A percentile compares a stretch with the other conserved stretches of the same genome.
phyloP scores from a whole-genome alignment of 495 filamentous ascomycete genomes.

The Neurospora discreta region DNA sequence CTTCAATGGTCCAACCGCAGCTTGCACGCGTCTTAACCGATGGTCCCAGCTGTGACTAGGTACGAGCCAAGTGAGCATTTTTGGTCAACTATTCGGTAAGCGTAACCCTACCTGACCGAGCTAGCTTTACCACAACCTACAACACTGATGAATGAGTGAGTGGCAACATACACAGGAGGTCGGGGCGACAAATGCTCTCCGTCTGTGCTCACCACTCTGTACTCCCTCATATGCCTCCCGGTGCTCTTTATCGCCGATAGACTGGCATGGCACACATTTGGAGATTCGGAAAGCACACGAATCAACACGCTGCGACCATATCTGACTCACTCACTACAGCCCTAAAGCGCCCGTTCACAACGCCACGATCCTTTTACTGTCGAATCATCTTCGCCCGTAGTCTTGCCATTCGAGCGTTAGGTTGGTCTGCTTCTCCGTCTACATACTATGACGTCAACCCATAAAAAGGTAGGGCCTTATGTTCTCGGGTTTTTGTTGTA shows the following conservation, averaged over 20 bases:
- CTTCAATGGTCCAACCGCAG: neutral
- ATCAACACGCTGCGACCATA: neutral
- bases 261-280: neutral
- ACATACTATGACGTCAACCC: neutral
- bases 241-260: neutral
- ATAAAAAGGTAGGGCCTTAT: neutral
- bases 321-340: neutral
- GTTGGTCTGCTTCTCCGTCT: neutral
- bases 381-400: neutral
- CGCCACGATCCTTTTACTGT: neutral
- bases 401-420: neutral
- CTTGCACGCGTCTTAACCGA: too few species aligned
- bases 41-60: too few species aligned
- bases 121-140: neutral
- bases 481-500: neutral
- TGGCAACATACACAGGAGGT: neutral
- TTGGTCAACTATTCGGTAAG: neutral
- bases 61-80: too few species aligned
- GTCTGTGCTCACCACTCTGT: neutral
- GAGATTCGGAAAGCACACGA: neutral
- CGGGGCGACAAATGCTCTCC: neutral
- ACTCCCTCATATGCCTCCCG: neutral
- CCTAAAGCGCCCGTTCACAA: neutral
- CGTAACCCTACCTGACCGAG: neutral
- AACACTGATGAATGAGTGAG: neutral